These are phyloP conservation scores for Dorcoceras hygrometricum DNA, from an alignment of 257 asterid genomes.

Conservation along the genomic window DNA sequence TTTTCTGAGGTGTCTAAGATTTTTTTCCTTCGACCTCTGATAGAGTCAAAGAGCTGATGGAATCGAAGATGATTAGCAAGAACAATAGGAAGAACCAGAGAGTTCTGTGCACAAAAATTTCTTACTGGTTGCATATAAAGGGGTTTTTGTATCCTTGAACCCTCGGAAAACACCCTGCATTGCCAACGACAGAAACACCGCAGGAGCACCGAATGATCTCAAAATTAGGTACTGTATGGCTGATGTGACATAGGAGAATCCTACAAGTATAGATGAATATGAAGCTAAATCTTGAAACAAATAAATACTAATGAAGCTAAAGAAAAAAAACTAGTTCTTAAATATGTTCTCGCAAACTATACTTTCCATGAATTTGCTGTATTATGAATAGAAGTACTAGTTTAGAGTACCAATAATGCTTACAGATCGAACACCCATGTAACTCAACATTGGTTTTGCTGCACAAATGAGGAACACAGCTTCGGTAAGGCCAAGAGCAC, in stretches of 20 bases:
- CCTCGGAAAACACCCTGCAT: slow-evolving; percentile 61
- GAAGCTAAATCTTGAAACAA: not conserved
- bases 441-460: slow-evolving; percentile 41
- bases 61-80: not conserved
- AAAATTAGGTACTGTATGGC: slow-evolving; percentile 39
- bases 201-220: slow-evolving; percentile 61
- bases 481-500: slow-evolving; percentile 46
- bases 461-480: slow-evolving; percentile 39
- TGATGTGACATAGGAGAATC: slow-evolving; percentile 48
- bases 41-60: not conserved
- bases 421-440: slow-evolving; percentile 51
- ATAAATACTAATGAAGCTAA: too few relatives aligned
- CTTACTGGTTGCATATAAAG: slow-evolving; percentile 45
- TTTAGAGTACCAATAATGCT: slow-evolving; percentile 16
- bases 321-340: too few relatives aligned
- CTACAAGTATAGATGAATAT: slow-evolving; percentile 26
- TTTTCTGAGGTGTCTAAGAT: too few relatives aligned
- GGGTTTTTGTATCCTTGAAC: slow-evolving; percentile 51
- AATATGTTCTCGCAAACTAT: too few relatives aligned
- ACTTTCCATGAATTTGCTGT: not conserved
- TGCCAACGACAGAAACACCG: slow-evolving; percentile 54
- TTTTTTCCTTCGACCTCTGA: not conserved
- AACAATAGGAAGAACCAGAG: not conserved
- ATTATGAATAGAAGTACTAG: not conserved
- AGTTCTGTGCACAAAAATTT: not conserved